Percentiles rank a stretch among this genome's conserved stretches.
phyloP scores from a whole-genome alignment of 805 yeast species.

The Debaryomyces maramus region DNA sequence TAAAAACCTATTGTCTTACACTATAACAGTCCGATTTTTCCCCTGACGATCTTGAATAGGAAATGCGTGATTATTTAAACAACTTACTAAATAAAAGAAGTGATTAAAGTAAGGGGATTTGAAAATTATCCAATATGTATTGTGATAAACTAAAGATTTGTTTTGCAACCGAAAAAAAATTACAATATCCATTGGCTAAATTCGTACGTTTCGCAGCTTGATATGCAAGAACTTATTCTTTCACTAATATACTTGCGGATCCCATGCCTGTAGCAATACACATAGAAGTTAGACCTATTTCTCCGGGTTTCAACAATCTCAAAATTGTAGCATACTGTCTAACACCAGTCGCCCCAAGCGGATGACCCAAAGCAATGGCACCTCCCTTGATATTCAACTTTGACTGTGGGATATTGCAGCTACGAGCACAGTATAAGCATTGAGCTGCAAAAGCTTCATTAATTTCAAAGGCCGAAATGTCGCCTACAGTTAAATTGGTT shows the following conservation, averaged over 20 bases:
- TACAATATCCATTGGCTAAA: no score
- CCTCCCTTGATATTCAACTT: constrained; percentile 88
- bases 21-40: no score
- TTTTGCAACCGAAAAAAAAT: no score
- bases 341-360: constrained; percentile 66
- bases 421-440: constrained; percentile 71
- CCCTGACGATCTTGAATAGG: no score
- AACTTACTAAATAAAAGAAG: no score
- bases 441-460: constrained; percentile 99
- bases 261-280: constrained; percentile 99
- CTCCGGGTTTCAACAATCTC: constrained; percentile 73
- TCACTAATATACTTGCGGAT: constrained; percentile 84
- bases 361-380: constrained; percentile 95
- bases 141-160: no score
- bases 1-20: no score
- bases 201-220: no score
- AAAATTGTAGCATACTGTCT: constrained; percentile 88
- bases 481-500: constrained; percentile 57
- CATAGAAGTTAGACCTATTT: constrained; percentile 91
- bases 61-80: no score
- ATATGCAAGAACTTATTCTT: constrained; percentile 68
- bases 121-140: no score
- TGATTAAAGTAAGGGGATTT: no score
- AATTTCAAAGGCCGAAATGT: constrained; percentile 77
- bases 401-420: constrained; percentile 61